Evolutionary conservation across 2,329 filamentous ascomycete genomes (phyloP).

Genomic region (Fusarium multiceps): DNA sequence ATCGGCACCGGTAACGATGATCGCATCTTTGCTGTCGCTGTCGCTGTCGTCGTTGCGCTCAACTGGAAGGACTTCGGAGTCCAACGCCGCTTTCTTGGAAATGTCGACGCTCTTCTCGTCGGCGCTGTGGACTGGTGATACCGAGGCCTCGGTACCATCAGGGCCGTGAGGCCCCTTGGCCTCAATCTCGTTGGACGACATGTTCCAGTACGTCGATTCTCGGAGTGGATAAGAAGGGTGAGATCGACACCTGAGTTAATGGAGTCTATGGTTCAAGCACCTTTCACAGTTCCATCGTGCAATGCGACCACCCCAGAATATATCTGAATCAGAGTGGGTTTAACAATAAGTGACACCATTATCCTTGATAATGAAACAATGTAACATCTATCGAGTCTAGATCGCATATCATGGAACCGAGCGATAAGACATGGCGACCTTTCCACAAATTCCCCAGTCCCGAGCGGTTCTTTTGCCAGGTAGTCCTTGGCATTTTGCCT

Average conservation of each 20-base stretch:
- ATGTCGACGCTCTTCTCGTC: slow-evolving; percentile 30
- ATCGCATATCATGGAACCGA: not conserved
- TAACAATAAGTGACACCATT: slow-evolving; percentile 10
- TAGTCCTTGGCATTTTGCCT: slow-evolving; percentile 1
- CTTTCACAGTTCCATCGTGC: not conserved
- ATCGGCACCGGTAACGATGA: slow-evolving; percentile 65
- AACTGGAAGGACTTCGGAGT: not conserved
- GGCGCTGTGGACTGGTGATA: slow-evolving; percentile 34
- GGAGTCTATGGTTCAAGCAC: not conserved
- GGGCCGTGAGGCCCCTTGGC: slow-evolving; percentile 18
- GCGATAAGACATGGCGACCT: slow-evolving; percentile 1
- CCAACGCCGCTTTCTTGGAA: slow-evolving; percentile 3
- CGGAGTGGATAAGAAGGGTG: not conserved
- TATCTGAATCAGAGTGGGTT: slow-evolving; percentile 4
- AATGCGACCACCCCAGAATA: not conserved
- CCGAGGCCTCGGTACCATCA: slow-evolving; percentile 10
- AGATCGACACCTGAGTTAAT: not conserved
- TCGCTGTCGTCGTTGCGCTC: slow-evolving; percentile 47
- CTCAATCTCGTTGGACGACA: slow-evolving; percentile 10
- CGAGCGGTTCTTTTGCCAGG: slow-evolving; percentile 19
- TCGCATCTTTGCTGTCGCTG: slow-evolving; percentile 53
- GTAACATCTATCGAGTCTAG: slow-evolving; percentile 9
- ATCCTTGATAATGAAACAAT: slow-evolving; percentile 20
- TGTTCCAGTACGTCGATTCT: not conserved
- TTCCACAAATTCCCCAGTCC: not conserved